These are phyloP conservation scores for Ophiostoma triangulosporum DNA, from an alignment of 2,329 filamentous ascomycete species.

Conservation along the genomic window DNA sequence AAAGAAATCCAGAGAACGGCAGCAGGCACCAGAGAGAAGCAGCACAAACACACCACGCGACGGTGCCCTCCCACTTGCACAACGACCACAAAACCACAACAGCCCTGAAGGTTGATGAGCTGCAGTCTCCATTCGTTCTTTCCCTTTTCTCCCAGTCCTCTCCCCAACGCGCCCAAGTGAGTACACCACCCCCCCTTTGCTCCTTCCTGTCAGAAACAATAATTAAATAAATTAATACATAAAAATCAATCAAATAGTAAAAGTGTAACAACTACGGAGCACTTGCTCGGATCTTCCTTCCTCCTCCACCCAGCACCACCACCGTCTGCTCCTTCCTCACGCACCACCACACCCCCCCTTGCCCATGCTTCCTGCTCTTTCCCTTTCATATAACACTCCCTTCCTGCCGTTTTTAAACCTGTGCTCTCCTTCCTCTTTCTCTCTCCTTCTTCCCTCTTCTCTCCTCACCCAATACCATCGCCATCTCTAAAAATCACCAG, in stretches of 20 bases:
- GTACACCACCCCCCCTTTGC: background rate
- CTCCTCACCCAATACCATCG: constrained; percentile 7
- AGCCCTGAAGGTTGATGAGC: background rate
- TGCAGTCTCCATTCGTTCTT: background rate
- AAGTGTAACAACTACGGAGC: background rate
- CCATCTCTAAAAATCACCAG: constrained; percentile 9
- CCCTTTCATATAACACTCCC: constrained; percentile 11
- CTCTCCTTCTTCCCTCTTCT: constrained; percentile 6
- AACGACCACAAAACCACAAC: no score
- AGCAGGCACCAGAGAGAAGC: no score
- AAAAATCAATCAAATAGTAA: background rate
- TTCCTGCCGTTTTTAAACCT: constrained; percentile 10
- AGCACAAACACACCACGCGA: no score
- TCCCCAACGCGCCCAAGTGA: background rate
- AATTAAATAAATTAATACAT: background rate
- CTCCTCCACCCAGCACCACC: constrained; percentile 6
- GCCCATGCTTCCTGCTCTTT: constrained; percentile 9
- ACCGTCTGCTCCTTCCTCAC: constrained; percentile 1
- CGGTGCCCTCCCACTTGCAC: no score
- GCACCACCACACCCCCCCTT: background rate
- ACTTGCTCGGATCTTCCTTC: constrained; percentile 7
- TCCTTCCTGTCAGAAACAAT: background rate
- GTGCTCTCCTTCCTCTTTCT: constrained; percentile 13
- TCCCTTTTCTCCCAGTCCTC: background rate
- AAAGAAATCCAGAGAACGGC: no score